Evolutionary conservation across 768 basidiomycete species (phyloP).

Genomic region (Rhodotorula paludigena): DNA sequence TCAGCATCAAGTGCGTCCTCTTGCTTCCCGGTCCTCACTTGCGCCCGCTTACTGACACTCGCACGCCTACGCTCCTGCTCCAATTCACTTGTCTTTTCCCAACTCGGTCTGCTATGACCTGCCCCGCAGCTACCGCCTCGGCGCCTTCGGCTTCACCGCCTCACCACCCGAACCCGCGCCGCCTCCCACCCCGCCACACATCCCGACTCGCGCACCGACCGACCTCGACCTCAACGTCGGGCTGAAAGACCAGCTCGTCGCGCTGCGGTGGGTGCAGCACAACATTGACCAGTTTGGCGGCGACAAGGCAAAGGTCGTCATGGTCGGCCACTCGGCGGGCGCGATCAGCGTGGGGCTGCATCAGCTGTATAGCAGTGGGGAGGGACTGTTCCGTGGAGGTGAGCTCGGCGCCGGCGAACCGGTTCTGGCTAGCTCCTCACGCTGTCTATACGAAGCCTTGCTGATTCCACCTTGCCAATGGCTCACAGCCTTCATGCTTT

Average conservation of each 20-base stretch:
- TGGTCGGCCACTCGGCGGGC: constrained; percentile 34
- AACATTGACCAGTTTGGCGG: constrained; percentile 50
- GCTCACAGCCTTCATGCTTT: constrained; percentile 36
- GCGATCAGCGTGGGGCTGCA: constrained; percentile 34
- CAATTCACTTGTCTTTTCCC: neutral
- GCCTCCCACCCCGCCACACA: constrained; percentile 19
- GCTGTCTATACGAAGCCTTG: no score
- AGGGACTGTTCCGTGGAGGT: constrained; percentile 30
- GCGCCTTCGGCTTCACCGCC: constrained; percentile 32
- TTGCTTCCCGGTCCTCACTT: neutral
- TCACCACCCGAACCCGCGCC: constrained; percentile 21
- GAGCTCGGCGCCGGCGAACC: neutral
- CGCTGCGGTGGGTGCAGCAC: constrained; percentile 49
- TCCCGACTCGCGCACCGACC: constrained; percentile 11
- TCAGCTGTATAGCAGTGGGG: constrained; percentile 22
- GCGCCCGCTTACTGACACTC: neutral
- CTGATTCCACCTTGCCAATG: neutral
- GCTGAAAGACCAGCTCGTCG: constrained; percentile 52
- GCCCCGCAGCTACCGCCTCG: constrained; percentile 34
- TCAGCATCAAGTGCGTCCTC: constrained; percentile 26
- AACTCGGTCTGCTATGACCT: neutral
- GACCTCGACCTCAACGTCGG: constrained; percentile 53
- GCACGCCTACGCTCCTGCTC: no score
- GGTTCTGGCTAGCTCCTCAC: neutral
- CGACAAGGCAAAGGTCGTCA: constrained; percentile 39